Evolutionary conservation across 1,139 yeast species (phyloP), one percentile per base, ranked within the genome.

Genomic region (Pichia norvegensis): DNA sequence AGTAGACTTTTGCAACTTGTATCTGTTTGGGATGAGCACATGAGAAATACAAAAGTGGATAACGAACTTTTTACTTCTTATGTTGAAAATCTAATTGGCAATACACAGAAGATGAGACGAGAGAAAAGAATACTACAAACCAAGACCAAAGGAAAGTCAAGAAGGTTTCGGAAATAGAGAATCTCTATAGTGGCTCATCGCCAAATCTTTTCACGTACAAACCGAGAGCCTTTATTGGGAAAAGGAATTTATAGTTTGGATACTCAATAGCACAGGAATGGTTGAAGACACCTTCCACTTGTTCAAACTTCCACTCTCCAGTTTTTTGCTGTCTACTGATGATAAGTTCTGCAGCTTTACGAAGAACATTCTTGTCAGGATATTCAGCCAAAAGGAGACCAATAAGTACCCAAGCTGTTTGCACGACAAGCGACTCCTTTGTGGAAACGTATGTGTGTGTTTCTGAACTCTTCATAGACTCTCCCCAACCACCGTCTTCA

Each of bases 401-500:
- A 54, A 92, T 85, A 9, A 85, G 60, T 1, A 85, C 95, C 98
- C 98, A 94, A 0, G 97, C 76, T 0, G 97, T 88, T 62, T 90
- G 97, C 0, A 92, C 96, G 0, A 83, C 83, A 49, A 83, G 73
- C 1, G 95, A 81, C 44, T 72, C 62, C 14, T 73, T 75, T 21
- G 78, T 74, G 20, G 58, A 51, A 4, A 92, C 85, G 64, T 90
- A 94, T 0, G 82, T 70, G 55, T 84, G 94, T 0, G 86, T 74
- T 61, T 90, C 97, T 59, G 92, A 82, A 2, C 94, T 74, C 55
- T 74, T 82, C 85, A 84, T 82, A 1, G 81, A 73, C 63, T 94
- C 99, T 45, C 95, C 86, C 98, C 98, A 94, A 0, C 98, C 98
- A 20, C 98, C 99, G 63, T 92, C 98, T 4, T 65, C 65, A 58